These are phyloP conservation scores for Tilletiaria anomala DNA, from an alignment of 1,284 basidiomycete genomes.

Conservation along the genomic window DNA sequence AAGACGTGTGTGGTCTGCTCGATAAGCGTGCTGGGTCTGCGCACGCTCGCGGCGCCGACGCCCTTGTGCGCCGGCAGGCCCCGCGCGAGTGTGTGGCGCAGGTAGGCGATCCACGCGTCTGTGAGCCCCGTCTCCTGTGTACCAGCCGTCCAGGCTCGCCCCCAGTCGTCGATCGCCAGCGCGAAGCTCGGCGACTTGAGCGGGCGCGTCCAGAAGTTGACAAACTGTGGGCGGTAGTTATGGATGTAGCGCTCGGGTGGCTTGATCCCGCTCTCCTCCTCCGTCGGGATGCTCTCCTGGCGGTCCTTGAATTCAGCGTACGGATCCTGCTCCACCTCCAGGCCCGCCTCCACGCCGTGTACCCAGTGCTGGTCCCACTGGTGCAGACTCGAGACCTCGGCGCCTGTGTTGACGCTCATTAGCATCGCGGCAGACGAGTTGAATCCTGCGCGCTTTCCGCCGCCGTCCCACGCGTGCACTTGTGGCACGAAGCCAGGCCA, in stretches of 20 bases:
- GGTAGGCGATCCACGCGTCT: conserved; percentile 1
- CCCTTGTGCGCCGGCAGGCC: not conserved
- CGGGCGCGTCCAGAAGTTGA: conserved; percentile 11
- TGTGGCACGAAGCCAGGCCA: not conserved
- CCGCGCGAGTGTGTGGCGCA: not conserved
- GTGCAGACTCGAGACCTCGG: not conserved
- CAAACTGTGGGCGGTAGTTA: conserved; percentile 19
- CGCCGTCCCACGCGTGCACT: not conserved
- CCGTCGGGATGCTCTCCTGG: conserved; percentile 3
- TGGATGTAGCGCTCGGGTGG: conserved; percentile 3
- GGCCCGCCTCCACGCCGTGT: not conserved
- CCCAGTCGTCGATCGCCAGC: conserved; percentile 11
- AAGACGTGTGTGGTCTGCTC: conserved; percentile 5
- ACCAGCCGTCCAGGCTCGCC: conserved; percentile 16
- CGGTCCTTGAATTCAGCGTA: conserved; percentile 2
- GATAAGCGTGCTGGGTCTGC: conserved; percentile 1
- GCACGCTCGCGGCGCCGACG: not conserved
- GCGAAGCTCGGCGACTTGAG: conserved; percentile 9
- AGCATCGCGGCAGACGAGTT: not conserved
- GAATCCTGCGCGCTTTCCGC: not conserved
- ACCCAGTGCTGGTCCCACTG: not conserved
- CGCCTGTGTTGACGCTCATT: not conserved
- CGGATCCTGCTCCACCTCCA: conserved; percentile 1
- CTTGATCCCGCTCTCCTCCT: not conserved
- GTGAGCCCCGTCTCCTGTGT: not conserved